phyloP scores from a whole-genome alignment of 2,329 filamentous ascomycete genomes.

The Huntiella abstrusa region DNA sequence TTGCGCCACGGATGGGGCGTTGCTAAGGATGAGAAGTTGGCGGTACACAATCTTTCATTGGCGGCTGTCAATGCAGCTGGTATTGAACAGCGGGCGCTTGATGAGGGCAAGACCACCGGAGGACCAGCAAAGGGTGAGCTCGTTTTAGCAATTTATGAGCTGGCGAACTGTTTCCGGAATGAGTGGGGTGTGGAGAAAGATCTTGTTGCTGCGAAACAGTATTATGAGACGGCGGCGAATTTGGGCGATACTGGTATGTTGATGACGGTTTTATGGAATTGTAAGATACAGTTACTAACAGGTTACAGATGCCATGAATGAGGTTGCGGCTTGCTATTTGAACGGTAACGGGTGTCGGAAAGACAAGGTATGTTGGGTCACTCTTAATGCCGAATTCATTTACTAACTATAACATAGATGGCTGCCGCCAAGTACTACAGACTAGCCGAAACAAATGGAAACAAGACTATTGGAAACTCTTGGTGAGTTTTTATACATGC shows the following conservation, averaged over 20 bases:
- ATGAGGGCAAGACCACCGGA: constrained; percentile 78
- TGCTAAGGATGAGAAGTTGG: constrained; percentile 47
- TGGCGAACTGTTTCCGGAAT: constrained; percentile 82
- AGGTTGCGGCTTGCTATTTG: constrained; percentile 86
- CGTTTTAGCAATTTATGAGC: constrained; percentile 86
- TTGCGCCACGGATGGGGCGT: constrained; percentile 90
- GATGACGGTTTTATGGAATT: not conserved
- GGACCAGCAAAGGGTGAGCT: constrained; percentile 91
- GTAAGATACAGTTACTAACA: not conserved
- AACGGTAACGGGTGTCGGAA: constrained; percentile 96
- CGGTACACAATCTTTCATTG: constrained; percentile 67
- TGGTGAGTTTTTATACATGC: constrained; percentile 44
- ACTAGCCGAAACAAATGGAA: constrained; percentile 71
- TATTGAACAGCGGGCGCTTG: constrained; percentile 68
- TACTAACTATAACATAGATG: constrained; percentile 30
- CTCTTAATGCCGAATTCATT: not conserved
- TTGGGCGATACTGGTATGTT: constrained; percentile 63
- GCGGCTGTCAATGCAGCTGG: constrained; percentile 80
- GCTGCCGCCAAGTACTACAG: constrained; percentile 79
- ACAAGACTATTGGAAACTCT: constrained; percentile 80
- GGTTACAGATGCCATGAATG: constrained; percentile 75
- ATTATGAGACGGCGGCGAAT: constrained; percentile 95
- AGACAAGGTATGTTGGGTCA: constrained; percentile 54
- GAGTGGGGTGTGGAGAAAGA: constrained; percentile 87
- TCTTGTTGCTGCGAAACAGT: constrained; percentile 66